Conservation (phyloP, 2,329 filamentous ascomycete species). For the Ophiosphaerella herpotricha region DNA sequence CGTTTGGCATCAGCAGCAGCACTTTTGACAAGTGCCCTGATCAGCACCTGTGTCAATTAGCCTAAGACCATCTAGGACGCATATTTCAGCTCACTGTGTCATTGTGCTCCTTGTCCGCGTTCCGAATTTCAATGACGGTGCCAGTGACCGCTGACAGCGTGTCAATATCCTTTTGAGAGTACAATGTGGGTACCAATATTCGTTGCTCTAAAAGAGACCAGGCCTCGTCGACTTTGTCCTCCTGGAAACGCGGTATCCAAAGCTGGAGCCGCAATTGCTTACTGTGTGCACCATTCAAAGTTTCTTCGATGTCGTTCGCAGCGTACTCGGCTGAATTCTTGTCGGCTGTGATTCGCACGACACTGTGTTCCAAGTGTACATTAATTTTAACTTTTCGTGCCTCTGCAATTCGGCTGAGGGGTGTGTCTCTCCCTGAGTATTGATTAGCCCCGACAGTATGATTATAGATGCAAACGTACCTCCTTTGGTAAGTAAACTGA, state of each 20-base stretch:
- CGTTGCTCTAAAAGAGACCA: not conserved
- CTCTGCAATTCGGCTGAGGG: slow-evolving; percentile 34
- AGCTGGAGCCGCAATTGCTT: slow-evolving; percentile 23
- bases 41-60: slow-evolving; percentile 27
- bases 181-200: slow-evolving; percentile 11
- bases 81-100: slow-evolving; percentile 22
- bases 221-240: slow-evolving; percentile 1
- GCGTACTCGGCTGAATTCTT: slow-evolving; percentile 43
- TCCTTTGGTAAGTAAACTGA: slow-evolving; percentile 35
- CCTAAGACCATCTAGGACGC: not conserved
- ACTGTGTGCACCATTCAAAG: slow-evolving; percentile 21
- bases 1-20: slow-evolving; percentile 36
- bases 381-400: slow-evolving; percentile 38
- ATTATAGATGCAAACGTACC: slow-evolving; percentile 12
- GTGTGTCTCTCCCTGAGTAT: slow-evolving; percentile 19
- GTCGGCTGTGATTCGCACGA: slow-evolving; percentile 45
- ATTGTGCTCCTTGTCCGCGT: slow-evolving; percentile 10
- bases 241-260: slow-evolving; percentile 24
- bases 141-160: slow-evolving; percentile 28
- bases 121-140: slow-evolving; percentile 21
- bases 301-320: slow-evolving; percentile 38
- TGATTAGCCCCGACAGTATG: slow-evolving; percentile 5
- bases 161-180: slow-evolving; percentile 20
- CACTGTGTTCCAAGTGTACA: slow-evolving; percentile 23
- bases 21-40: slow-evolving; percentile 30